Evolutionary conservation across 306 rosid species (phyloP).

Genomic region (Quercus ilex): DNA sequence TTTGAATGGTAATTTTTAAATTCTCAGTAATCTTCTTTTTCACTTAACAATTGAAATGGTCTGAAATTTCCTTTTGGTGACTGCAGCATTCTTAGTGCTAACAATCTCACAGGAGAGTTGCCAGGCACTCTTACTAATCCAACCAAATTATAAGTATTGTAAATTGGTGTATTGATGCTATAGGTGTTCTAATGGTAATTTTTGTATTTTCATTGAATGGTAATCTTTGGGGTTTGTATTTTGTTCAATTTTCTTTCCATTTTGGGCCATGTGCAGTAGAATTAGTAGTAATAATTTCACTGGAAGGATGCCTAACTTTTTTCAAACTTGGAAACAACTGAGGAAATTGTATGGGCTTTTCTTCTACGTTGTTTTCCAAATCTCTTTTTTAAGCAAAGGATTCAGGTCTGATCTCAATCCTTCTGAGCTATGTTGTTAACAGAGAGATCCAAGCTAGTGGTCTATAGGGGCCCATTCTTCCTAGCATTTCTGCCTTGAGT

Average conservation of each 20-base stretch:
- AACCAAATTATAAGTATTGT: conserved; percentile 7
- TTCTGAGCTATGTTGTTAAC: conserved; percentile 8
- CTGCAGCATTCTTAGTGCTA: too few species aligned
- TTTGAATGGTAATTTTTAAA: too few species aligned
- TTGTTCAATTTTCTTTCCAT: neutral
- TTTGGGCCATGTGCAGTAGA: neutral
- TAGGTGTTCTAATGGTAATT: neutral
- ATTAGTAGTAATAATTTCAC: conserved; percentile 35
- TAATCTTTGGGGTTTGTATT: neutral
- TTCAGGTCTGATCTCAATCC: neutral
- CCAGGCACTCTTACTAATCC: neutral
- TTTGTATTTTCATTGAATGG: neutral
- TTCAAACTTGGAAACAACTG: conserved; percentile 7
- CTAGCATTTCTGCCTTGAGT: conserved; percentile 8
- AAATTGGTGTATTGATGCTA: neutral
- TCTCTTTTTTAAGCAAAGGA: neutral
- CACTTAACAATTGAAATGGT: too few species aligned
- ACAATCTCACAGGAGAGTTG: conserved; percentile 25
- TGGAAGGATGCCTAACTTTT: conserved; percentile 21
- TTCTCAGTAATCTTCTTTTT: too few species aligned
- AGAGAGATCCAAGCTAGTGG: conserved; percentile 27
- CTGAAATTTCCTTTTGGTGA: too few species aligned
- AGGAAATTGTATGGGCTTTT: conserved; percentile 13
- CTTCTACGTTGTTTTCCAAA: conserved; percentile 7
- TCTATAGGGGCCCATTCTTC: conserved; percentile 20